These are phyloP conservation scores for Puya raimondii DNA, from an alignment of 176 grass and related monocot species.

Conservation along the genomic window DNA sequence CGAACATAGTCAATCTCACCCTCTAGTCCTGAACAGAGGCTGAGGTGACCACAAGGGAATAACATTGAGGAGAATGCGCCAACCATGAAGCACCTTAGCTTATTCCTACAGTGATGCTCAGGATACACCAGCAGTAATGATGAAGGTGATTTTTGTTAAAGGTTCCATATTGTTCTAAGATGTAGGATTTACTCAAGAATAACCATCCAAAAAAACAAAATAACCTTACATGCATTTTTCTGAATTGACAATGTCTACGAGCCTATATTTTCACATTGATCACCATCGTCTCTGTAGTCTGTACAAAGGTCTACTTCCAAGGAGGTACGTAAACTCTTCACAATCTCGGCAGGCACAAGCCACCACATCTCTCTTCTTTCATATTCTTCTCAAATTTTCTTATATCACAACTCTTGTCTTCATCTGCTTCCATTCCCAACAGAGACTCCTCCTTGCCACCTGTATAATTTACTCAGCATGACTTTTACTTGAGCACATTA, in stretches of 20 bases:
- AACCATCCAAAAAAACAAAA: not conserved
- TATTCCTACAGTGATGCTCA: too few relatives aligned
- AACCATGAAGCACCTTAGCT: too few relatives aligned
- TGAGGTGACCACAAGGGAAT: too few relatives aligned
- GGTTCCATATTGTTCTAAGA: too few relatives aligned
- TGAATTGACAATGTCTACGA: not conserved
- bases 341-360: not conserved
- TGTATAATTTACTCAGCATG: not conserved
- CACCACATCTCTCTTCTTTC: not conserved
- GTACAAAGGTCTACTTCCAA: not conserved
- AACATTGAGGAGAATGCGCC: too few relatives aligned
- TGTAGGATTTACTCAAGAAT: too few relatives aligned
- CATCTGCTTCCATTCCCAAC: not conserved
- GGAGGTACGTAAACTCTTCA: not conserved
- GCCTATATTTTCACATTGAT: not conserved
- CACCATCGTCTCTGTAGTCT: not conserved
- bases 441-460: not conserved
- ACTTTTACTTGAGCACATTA: conserved; percentile 12
- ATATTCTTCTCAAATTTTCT: too few relatives aligned
- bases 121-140: too few relatives aligned
- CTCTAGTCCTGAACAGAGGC: too few relatives aligned
- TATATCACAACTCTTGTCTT: not conserved
- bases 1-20: too few relatives aligned
- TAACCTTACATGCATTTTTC: not conserved
- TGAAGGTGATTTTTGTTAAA: too few relatives aligned